Conservation (phyloP, 2,329 filamentous ascomycete species). For the Colletotrichum sansevieriae region DNA sequence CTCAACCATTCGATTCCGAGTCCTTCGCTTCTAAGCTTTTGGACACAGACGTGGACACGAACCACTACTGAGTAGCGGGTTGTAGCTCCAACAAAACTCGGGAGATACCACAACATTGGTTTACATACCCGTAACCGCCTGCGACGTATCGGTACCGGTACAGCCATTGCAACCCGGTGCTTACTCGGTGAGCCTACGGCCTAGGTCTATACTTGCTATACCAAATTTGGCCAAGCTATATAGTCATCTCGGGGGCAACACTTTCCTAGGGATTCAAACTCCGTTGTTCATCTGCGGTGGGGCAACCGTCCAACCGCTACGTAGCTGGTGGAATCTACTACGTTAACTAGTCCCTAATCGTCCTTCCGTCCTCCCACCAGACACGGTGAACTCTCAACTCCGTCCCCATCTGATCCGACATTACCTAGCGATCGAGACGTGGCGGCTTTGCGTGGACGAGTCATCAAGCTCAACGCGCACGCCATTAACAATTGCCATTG, state of each 20-base stretch:
- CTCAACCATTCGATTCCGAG: not conserved
- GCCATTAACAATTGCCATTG: not conserved
- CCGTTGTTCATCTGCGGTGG: conserved; percentile 29
- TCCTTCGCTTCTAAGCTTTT: not conserved
- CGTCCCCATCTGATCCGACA: conserved; percentile 17
- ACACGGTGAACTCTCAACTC: conserved; percentile 5
- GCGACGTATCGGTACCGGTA: not conserved
- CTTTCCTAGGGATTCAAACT: not conserved
- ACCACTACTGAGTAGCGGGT: not conserved
- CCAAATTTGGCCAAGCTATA: not conserved
- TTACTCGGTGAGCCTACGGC: conserved; percentile 6
- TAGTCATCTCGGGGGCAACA: not conserved
- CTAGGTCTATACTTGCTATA: not conserved
- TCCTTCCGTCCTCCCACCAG: conserved; percentile 6
- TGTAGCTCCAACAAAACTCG: not conserved
- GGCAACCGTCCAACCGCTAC: conserved; percentile 30
- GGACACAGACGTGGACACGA: not conserved
- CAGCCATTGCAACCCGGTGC: not conserved
- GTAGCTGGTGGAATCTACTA: conserved; percentile 30
- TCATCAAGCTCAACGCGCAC: conserved; percentile 19
- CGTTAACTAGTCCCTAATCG: conserved; percentile 27
- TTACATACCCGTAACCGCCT: not conserved
- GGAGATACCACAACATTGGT: not conserved
- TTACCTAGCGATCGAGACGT: conserved; percentile 29
- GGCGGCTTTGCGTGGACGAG: conserved; percentile 29